Evolutionary conservation across 2,329 filamentous ascomycete species (phyloP).

Genomic region (Colletotrichum sp.): DNA sequence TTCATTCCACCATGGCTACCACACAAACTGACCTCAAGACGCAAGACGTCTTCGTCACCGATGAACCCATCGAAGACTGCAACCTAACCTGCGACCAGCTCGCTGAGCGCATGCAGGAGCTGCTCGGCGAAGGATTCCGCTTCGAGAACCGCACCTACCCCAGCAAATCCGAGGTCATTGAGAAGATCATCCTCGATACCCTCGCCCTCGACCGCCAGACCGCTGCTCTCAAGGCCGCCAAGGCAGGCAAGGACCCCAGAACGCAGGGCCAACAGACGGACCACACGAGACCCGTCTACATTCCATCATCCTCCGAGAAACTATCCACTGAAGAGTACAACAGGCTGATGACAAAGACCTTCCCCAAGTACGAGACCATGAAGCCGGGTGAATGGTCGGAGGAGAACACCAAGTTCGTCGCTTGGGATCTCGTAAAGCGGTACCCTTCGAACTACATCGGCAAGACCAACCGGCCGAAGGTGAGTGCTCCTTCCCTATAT

Average conservation of each 20-base stretch:
- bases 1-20: neutral
- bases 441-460: constrained; percentile 68
- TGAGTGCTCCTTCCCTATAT: constrained; percentile 27
- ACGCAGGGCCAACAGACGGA: neutral
- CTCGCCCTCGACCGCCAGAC: constrained; percentile 1
- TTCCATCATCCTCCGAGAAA: constrained; percentile 6
- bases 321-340: constrained; percentile 1
- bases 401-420: constrained; percentile 44
- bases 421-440: constrained; percentile 57
- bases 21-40: neutral
- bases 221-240: neutral
- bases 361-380: constrained; percentile 6
- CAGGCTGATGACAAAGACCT: neutral
- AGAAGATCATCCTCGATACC: neutral
- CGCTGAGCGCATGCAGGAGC: neutral
- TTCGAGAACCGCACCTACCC: neutral
- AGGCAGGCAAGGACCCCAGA: neutral
- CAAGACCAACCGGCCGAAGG: constrained; percentile 54
- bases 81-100: neutral
- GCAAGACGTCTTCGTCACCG: neutral
- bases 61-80: neutral
- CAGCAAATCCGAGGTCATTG: neutral
- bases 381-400: constrained; percentile 25
- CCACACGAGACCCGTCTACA: neutral
- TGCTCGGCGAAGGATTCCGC: neutral